Conservation (phyloP, 306 rosid genomes). For the Vicia faba region DNA sequence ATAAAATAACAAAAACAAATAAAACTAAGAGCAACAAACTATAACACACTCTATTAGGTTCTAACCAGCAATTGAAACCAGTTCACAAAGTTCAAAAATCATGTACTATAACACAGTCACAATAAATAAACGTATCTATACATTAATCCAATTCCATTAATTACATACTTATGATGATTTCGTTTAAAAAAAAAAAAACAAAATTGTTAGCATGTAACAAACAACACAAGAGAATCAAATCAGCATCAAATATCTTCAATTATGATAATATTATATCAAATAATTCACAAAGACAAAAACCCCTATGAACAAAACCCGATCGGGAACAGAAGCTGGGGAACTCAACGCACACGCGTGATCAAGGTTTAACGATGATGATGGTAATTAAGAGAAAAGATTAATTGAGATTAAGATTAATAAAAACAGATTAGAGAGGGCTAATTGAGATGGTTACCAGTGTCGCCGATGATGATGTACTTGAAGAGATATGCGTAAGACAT, state of each 20-base stretch:
- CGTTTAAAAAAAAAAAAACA: not conserved
- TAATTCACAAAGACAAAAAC: slow-evolving; percentile 8
- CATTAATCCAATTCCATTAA: not conserved
- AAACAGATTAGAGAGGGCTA: slow-evolving; percentile 15
- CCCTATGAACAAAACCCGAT: slow-evolving; percentile 26
- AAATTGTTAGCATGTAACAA: not conserved
- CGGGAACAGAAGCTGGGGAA: slow-evolving; percentile 12
- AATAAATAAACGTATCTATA: not conserved
- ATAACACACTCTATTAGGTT: not conserved
- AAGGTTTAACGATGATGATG: not conserved
- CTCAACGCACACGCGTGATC: not conserved
- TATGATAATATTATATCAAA: not conserved
- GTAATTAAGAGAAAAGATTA: slow-evolving; percentile 10
- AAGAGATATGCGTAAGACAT: slow-evolving; percentile 96
- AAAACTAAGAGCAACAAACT: not conserved
- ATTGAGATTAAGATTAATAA: slow-evolving; percentile 17
- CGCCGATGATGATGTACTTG: slow-evolving; percentile 99
- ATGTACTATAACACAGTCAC: not conserved
- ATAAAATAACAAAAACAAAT: not conserved
- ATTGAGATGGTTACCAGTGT: slow-evolving; percentile 62
- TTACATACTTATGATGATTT: not conserved
- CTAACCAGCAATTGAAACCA: not conserved
- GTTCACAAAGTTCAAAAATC: not conserved
- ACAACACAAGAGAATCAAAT: not conserved
- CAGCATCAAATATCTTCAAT: slow-evolving; percentile 10